Conservation (phyloP, 1,139 yeast species). For the Hyphopichia buzzinii region DNA sequence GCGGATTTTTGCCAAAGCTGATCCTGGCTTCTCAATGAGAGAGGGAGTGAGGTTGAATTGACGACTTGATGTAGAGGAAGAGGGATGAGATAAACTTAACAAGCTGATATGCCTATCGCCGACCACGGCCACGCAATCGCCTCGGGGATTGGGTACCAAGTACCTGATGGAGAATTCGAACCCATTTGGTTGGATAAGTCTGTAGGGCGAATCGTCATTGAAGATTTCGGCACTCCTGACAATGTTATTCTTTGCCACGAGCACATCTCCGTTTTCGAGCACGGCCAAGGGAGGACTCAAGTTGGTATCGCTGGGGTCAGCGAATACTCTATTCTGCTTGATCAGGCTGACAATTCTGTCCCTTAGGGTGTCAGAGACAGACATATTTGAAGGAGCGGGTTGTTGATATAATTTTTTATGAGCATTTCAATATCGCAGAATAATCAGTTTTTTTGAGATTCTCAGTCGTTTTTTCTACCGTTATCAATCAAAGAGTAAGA, state of each 20-base stretch:
- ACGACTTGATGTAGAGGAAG: not conserved
- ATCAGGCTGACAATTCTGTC: too few species aligned
- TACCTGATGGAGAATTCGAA: not conserved
- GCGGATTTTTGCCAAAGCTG: not conserved
- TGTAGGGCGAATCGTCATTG: not conserved
- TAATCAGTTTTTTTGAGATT: too few species aligned
- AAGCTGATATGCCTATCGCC: not conserved
- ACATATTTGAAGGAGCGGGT: too few species aligned
- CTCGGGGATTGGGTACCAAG: not conserved
- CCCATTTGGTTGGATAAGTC: not conserved
- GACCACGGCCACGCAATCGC: not conserved
- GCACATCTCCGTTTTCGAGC: not conserved
- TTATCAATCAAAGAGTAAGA: too few species aligned
- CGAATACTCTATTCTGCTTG: too few species aligned
- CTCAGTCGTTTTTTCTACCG: too few species aligned
- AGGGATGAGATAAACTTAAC: not conserved
- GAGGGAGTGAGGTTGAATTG: not conserved
- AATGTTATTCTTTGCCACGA: not conserved
- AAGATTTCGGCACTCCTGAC: not conserved
- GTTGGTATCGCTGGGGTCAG: too few species aligned
- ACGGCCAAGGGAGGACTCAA: too few species aligned
- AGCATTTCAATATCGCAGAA: too few species aligned
- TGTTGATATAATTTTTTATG: too few species aligned
- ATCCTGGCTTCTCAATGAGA: not conserved
- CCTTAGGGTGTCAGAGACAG: too few species aligned